Evolutionary conservation across 108 stramenopile genomes (phyloP).

Genomic region (Skeletonema tropicum): DNA sequence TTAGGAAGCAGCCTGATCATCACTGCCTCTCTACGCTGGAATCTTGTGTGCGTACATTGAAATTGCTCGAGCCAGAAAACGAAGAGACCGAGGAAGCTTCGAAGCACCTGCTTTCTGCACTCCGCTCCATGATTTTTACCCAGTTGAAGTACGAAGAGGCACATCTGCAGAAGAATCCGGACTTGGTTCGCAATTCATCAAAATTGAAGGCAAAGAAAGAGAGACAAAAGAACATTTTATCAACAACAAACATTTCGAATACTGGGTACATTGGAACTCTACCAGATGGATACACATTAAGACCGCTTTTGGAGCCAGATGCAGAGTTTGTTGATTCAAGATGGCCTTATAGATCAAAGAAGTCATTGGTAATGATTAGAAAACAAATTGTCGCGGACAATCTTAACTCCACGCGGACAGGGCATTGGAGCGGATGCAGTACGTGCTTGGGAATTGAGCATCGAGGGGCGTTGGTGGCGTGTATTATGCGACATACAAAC

Average conservation of each 20-base stretch:
- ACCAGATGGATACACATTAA: constrained; percentile 14
- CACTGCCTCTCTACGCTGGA: constrained; percentile 66
- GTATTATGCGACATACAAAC: constrained; percentile 52
- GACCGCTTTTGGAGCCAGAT: constrained; percentile 22
- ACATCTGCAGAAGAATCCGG: constrained; percentile 10
- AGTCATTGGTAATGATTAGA: constrained; percentile 25
- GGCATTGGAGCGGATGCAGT: background rate
- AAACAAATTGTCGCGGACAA: constrained; percentile 21
- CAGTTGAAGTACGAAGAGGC: constrained; percentile 26
- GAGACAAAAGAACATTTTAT: constrained; percentile 27
- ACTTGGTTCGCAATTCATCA: constrained; percentile 6
- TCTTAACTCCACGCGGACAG: constrained; percentile 14
- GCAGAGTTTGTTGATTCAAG: constrained; percentile 27
- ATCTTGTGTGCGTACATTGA: constrained; percentile 49
- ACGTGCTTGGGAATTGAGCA: constrained; percentile 55
- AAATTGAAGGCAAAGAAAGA: constrained; percentile 24
- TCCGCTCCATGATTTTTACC: constrained; percentile 29
- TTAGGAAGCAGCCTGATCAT: constrained; percentile 57
- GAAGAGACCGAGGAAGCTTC: constrained; percentile 5
- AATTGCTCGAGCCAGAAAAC: constrained; percentile 35
- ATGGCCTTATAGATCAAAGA: constrained; percentile 26
- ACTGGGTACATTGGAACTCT: constrained; percentile 3
- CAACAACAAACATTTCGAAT: background rate
- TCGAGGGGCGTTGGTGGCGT: constrained; percentile 35
- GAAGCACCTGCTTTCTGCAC: constrained; percentile 14